A percentile compares a stretch with the other conserved stretches of the same genome.
Conservation (phyloP, 257 asterid species). For the Hygrophila difformis region DNA sequence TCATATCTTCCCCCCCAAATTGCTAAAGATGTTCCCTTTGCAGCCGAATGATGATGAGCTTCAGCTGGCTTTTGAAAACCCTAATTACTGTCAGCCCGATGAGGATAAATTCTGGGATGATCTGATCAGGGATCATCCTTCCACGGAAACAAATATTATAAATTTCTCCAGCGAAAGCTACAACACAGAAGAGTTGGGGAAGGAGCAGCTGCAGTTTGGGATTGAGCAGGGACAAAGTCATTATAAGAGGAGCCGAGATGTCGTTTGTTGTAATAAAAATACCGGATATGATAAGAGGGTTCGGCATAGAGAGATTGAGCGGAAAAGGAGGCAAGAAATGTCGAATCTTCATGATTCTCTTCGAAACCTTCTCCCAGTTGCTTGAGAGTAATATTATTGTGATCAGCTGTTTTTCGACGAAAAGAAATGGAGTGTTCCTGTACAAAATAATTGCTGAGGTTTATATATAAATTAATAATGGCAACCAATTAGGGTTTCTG, state of each 20-base stretch:
- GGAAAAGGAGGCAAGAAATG: too few relatives aligned
- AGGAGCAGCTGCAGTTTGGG: neutral
- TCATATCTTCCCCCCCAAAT: too few relatives aligned
- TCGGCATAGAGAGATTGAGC: conserved; percentile 33
- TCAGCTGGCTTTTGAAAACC: too few relatives aligned
- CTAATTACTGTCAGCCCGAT: too few relatives aligned
- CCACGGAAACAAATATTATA: neutral
- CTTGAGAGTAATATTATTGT: conserved; percentile 25
- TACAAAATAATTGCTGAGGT: conserved; percentile 49
- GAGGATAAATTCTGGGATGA: too few relatives aligned
- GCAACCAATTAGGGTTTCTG: too few relatives aligned
- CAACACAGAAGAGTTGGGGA: too few relatives aligned
- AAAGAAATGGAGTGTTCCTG: conserved; percentile 18
- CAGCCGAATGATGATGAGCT: too few relatives aligned
- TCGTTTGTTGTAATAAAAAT: too few relatives aligned
- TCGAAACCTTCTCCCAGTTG: conserved; percentile 33
- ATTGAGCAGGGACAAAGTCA: neutral
- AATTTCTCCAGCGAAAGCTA: conserved; percentile 13
- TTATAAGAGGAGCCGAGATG: neutral
- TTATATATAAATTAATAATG: too few relatives aligned
- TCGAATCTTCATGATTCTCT: conserved; percentile 29
- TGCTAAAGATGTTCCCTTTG: too few relatives aligned
- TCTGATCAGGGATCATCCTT: neutral
- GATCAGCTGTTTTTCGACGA: conserved; percentile 36
- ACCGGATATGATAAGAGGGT: conserved; percentile 19